Base-by-base conservation (phyloP, 1,139 yeast genomes). In the Suhomyces coccinellae region DNA sequence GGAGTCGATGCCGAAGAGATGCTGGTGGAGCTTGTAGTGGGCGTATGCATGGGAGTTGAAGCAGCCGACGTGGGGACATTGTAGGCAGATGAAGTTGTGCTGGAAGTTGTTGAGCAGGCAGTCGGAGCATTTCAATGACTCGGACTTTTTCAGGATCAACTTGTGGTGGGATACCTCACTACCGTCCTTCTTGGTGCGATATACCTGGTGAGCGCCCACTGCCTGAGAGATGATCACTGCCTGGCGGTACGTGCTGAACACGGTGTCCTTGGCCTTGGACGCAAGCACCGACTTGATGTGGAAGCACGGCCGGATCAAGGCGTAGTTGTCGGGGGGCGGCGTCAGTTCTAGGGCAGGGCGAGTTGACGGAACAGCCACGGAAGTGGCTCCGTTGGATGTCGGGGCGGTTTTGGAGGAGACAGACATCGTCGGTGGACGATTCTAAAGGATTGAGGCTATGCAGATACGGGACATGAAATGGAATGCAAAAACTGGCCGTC, bases 31-130 rank as follows among this genome's bases (percentile, higher is more conserved):
- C 54, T 77, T 77, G 36, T 82, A 82, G 66, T 90, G 97, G 16
- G 65, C 60, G 46, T 71, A 65, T 27, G 86, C 83, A 29, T 71
- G 63, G 43, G 53, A 51, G 33, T 47, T 53, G 66, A 79, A 71
- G 60, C 97, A 90, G 1, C 96, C 96, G 44, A 86, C 82, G 57
- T 80, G 83, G 1, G 93, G 85, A 61, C 97, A 90, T 58, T 88
- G 95, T 39, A 90, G 66, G 65, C 97, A 90, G 29, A 73, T 70
- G 68, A 86, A 78, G 53, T 79, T 82, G 29, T 78, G 73, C 43
- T 78, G 67, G 50, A 80, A 77, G 48, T 72, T 65, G 50, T 67
- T 66, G 33, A 71, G 57, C 27, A 67, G 60, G 54, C 87, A 82
- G 33, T 73, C 78, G 20, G 77, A 63, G 56, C 87, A 82, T 49